Evolutionary conservation across 164 flowering plant genomes (phyloP).

Genomic region (Nymphaea colorata): DNA sequence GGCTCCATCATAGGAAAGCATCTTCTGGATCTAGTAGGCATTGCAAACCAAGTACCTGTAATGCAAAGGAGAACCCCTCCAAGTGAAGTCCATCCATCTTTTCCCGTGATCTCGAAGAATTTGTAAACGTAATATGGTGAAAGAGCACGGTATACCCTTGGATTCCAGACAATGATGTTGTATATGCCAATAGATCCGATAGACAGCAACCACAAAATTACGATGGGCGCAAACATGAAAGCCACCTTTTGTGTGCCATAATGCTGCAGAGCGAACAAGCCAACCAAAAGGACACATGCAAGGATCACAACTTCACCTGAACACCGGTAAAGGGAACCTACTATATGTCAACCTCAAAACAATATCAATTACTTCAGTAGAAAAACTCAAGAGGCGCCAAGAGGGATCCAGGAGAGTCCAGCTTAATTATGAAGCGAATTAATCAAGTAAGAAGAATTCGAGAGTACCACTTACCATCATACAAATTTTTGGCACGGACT

Average conservation of each 20-base stretch:
- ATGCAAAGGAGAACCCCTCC: conserved; percentile 77
- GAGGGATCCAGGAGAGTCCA: no score
- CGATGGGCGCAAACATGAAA: conserved; percentile 73
- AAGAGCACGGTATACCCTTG: conserved; percentile 47
- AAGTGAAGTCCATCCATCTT: conserved; percentile 83
- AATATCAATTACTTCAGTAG: no score
- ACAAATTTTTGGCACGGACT: conserved; percentile 32
- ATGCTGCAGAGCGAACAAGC: conserved; percentile 86
- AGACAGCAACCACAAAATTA: conserved; percentile 65
- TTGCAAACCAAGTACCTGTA: conserved; percentile 39
- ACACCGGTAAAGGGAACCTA: no score
- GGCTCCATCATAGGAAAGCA: no score
- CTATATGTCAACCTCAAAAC: no score
- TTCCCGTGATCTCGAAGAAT: conserved; percentile 61
- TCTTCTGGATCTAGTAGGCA: no score
- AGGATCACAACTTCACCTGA: conserved; percentile 47
- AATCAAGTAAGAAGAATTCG: no score
- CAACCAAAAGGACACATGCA: conserved; percentile 73
- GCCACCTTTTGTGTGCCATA: conserved; percentile 81
- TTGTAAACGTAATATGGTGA: conserved; percentile 70
- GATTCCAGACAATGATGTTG: conserved; percentile 70
- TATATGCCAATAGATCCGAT: conserved; percentile 62
- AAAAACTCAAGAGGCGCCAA: no score
- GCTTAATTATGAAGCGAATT: no score
- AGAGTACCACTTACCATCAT: conserved; percentile 27